Evolutionary conservation across 2,329 filamentous ascomycete species (phyloP), one percentile per base, ranked within the genome.

Genomic region (Talaromyces verruculosus): DNA sequence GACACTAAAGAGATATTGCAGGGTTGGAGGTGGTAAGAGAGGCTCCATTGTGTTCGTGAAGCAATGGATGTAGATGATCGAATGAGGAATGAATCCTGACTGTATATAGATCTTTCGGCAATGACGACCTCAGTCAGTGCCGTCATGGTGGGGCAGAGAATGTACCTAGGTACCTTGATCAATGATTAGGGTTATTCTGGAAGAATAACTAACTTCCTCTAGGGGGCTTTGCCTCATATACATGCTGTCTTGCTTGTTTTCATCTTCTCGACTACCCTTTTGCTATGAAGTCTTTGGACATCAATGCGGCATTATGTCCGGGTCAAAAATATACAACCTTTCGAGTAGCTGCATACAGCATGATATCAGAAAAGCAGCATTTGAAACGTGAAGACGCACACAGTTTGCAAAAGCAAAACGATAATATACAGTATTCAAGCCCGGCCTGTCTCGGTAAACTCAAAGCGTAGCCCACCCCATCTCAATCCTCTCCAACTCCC

Each of bases 401-500:
- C 37, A 39, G 13, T 5, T 39, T 5, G 15, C 4, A 15, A 39
- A 2, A 39, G 37, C 37, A 39, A 6, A 15, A 11, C 8, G 11
- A 37, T 37, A 22, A 22, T 22, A 22, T 22, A 22, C 22, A n/a
- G 22, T 22, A 22, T 22, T 22, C 22, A 22, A 22, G 22, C 22
- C 22, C 1, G 22, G 22, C 22, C 22, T 22, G 22, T 22, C 22
- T 13, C 19, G 25, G 15, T 2, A 49, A 15, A 13, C 13, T 72
- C 63, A 79, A 64, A 80, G 51, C 6, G 76, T 79, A 30, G 73
- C 71, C 75, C 72, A 78, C 11, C 75, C 75, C 67, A 75, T 73
- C 41, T 78, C 76, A 68, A 85, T 85, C 0, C 80, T 79, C 64
- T 79, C 75, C 64, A 87, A 68, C 8, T 81, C 68, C 0, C 84